Evolutionary conservation across 805 yeast genomes (phyloP).

Genomic region (Teunomyces tritomae): DNA sequence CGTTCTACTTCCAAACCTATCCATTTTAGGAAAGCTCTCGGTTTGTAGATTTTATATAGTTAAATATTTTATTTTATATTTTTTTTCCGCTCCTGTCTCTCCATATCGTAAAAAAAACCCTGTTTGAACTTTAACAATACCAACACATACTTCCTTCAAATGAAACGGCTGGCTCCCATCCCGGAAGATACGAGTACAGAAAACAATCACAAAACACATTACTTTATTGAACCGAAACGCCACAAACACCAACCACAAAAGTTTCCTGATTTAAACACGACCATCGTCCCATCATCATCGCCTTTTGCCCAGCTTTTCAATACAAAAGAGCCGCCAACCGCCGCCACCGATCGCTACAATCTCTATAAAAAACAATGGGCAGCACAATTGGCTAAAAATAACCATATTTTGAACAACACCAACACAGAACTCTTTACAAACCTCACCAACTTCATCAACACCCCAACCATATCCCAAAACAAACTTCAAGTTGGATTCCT

Average conservation of each 20-base stretch:
- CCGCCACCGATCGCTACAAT: slow-evolving; percentile 21
- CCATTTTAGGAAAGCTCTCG: not conserved
- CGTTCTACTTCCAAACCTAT: not conserved
- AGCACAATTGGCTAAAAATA: slow-evolving; percentile 25
- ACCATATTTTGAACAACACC: slow-evolving; percentile 28
- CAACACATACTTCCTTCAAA: not conserved
- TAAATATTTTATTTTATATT: not conserved
- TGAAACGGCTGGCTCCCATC: not conserved
- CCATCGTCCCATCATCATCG: slow-evolving; percentile 4
- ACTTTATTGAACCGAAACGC: slow-evolving; percentile 18
- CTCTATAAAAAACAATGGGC: slow-evolving; percentile 27
- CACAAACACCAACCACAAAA: slow-evolving; percentile 4
- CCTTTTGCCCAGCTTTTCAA: slow-evolving; percentile 24
- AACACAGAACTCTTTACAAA: slow-evolving; percentile 29
- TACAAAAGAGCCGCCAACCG: slow-evolving; percentile 21
- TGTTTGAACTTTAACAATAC: not conserved
- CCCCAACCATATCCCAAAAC: slow-evolving; percentile 1
- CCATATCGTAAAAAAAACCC: not conserved
- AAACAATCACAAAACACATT: slow-evolving; percentile 33
- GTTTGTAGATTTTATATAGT: not conserved
- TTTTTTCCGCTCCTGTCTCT: not conserved
- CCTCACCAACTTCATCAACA: slow-evolving; percentile 22
- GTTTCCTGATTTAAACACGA: not conserved
- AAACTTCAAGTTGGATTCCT: slow-evolving; percentile 34
- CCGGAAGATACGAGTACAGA: slow-evolving; percentile 1